Conservation (phyloP, 1,284 basidiomycete genomes). For the Wolfiporia cocos region DNA sequence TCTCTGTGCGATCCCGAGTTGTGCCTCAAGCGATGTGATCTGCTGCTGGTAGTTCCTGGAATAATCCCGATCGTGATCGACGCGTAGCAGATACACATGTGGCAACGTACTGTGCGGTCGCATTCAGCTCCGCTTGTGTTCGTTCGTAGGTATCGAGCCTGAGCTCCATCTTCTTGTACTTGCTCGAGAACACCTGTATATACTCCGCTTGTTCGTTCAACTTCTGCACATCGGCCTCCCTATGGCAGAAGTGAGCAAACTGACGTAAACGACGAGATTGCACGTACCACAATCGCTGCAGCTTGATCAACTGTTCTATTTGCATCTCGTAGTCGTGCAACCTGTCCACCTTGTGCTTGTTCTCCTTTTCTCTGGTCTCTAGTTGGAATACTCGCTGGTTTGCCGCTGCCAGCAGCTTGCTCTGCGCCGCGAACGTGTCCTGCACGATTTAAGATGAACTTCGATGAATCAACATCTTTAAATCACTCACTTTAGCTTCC, state of each 20-base stretch:
- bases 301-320: conserved; percentile 64
- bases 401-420: conserved; percentile 57
- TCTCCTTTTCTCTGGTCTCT: conserved; percentile 62
- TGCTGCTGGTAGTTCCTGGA: conserved; percentile 47
- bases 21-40: conserved; percentile 54
- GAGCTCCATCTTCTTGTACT: conserved; percentile 59
- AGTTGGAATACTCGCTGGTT: conserved; percentile 53
- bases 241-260: conserved; percentile 22
- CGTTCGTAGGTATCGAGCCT: conserved; percentile 50
- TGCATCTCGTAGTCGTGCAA: conserved; percentile 67
- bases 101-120: conserved; percentile 49
- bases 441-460: conserved; percentile 20
- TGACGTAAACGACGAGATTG: background rate
- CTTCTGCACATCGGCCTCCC: conserved; percentile 68
- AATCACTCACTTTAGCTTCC: conserved; percentile 46
- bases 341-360: conserved; percentile 66
- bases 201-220: conserved; percentile 60
- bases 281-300: conserved; percentile 65
- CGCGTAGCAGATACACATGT: background rate
- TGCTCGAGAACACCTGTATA: conserved; percentile 46
- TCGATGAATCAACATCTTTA: background rate
- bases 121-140: conserved; percentile 44
- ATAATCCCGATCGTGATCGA: background rate
- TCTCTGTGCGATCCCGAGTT: conserved; percentile 32
- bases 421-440: conserved; percentile 66